Evolutionary conservation across 2,329 filamentous ascomycete genomes (phyloP).

Genomic region (Cucurbitaria berberidis): DNA sequence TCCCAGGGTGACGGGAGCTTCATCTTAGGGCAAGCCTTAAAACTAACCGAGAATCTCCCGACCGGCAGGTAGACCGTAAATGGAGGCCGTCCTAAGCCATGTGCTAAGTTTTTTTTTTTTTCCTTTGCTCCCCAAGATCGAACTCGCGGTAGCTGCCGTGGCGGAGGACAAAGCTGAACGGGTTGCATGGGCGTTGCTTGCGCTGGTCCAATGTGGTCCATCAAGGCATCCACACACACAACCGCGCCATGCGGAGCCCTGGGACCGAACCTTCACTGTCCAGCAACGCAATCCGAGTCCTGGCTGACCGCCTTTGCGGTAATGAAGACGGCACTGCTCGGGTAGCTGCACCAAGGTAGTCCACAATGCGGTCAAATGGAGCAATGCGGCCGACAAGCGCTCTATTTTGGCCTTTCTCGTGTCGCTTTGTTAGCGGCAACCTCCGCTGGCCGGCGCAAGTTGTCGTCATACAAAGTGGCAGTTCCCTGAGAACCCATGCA

Average conservation of each 20-base stretch:
- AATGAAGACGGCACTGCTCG: slow-evolving; percentile 10
- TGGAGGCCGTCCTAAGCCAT: slow-evolving; percentile 8
- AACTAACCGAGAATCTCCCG: slow-evolving; percentile 36
- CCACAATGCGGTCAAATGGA: slow-evolving; percentile 7
- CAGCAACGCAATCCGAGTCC: slow-evolving; percentile 7
- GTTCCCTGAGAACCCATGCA: slow-evolving; percentile 12
- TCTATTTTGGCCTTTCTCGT: slow-evolving; percentile 6
- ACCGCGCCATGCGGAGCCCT: neutral
- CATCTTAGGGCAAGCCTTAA: slow-evolving; percentile 19
- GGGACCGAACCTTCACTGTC: neutral
- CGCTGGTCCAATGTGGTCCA: neutral
- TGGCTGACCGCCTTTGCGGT: slow-evolving; percentile 17
- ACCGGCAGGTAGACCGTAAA: slow-evolving; percentile 29
- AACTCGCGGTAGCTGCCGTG: neutral
- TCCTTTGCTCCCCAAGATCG: slow-evolving; percentile 1
- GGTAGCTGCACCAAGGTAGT: slow-evolving; percentile 10
- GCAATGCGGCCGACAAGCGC: slow-evolving; percentile 17
- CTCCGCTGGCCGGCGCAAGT: slow-evolving; percentile 9
- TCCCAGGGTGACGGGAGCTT: slow-evolving; percentile 33
- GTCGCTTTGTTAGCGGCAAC: slow-evolving; percentile 11
- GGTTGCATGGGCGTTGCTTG: neutral
- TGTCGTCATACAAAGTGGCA: slow-evolving; percentile 22
- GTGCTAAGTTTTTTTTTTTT: too few relatives aligned
- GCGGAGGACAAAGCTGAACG: neutral
- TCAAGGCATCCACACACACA: neutral